A percentile compares a stretch with the other conserved stretches of the same genome.
Evolutionary conservation across 805 yeast species (phyloP).

Genomic region (Naumovozyma baii): DNA sequence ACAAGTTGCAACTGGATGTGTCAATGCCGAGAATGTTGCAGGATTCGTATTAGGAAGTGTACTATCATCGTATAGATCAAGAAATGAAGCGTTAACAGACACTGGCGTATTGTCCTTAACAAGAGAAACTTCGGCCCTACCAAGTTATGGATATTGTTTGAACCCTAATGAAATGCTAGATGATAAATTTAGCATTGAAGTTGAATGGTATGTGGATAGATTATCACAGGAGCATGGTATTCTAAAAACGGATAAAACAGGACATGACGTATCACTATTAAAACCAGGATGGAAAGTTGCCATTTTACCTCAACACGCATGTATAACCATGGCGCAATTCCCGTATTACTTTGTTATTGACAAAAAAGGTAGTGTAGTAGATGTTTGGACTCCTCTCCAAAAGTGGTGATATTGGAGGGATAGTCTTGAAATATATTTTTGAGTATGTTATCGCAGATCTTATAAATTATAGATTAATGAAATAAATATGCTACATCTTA

Average conservation of each 20-base stretch:
- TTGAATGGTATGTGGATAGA: conserved; percentile 53
- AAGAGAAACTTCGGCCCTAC: conserved; percentile 48
- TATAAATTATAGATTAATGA: too few relatives aligned
- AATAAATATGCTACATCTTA: too few relatives aligned
- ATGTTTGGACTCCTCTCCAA: conserved; percentile 57
- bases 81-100: conserved; percentile 50
- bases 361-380: conserved; percentile 40
- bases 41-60: conserved; percentile 49
- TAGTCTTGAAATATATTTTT: too few relatives aligned
- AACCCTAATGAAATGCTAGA: conserved; percentile 22
- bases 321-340: conserved; percentile 58
- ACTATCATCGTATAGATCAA: conserved; percentile 45
- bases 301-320: conserved; percentile 60
- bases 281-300: conserved; percentile 41
- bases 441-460: too few relatives aligned
- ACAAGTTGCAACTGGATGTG: conserved; percentile 61
- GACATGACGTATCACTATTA: conserved; percentile 13
- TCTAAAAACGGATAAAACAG: conserved; percentile 35
- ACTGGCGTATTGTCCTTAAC: conserved; percentile 67
- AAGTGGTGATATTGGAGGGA: conserved; percentile 35
- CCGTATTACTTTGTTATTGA: conserved; percentile 50
- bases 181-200: conserved; percentile 34
- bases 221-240: conserved; percentile 78
- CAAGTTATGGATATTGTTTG: conserved; percentile 46
- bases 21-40: conserved; percentile 38